Percentiles rank a stretch among this genome's conserved stretches.
Conservation (phyloP, 2,329 filamentous ascomycete species). For the Stemphylium vesicarium region DNA sequence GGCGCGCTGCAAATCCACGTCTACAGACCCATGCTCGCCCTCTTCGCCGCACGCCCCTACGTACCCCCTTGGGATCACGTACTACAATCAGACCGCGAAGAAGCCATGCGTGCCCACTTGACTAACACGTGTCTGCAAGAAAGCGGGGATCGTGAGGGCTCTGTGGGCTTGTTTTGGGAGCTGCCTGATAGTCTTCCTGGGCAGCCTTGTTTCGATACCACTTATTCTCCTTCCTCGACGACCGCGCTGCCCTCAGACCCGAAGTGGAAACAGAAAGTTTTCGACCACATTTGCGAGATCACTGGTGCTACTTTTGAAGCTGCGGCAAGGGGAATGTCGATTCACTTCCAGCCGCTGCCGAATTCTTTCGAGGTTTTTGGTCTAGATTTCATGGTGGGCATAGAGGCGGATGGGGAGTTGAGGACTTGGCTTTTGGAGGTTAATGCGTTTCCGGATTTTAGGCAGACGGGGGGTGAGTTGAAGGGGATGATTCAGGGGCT, state of each 20-base stretch:
- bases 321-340: constrained; percentile 79
- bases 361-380: constrained; percentile 94
- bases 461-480: constrained; percentile 82
- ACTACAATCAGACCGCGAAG: constrained; percentile 28
- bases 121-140: constrained; percentile 95
- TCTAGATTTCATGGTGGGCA: constrained; percentile 79
- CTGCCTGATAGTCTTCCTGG: constrained; percentile 54
- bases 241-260: background rate
- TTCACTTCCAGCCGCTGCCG: constrained; percentile 89
- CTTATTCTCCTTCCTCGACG: background rate
- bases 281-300: constrained; percentile 73
- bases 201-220: constrained; percentile 22
- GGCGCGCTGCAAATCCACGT: constrained; percentile 83
- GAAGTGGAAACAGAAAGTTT: constrained; percentile 66
- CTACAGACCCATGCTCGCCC: constrained; percentile 87
- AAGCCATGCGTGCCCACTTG: constrained; percentile 73
- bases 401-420: constrained; percentile 42
- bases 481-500: constrained; percentile 74
- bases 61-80: constrained; percentile 61
- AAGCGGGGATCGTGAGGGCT: constrained; percentile 61
- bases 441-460: constrained; percentile 96
- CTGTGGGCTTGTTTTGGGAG: constrained; percentile 77
- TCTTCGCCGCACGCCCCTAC: constrained; percentile 84
- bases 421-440: constrained; percentile 82
- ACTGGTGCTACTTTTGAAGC: constrained; percentile 85